phyloP scores from a whole-genome alignment of 106 monocot species.

The Alisma plantagoaquatica region DNA sequence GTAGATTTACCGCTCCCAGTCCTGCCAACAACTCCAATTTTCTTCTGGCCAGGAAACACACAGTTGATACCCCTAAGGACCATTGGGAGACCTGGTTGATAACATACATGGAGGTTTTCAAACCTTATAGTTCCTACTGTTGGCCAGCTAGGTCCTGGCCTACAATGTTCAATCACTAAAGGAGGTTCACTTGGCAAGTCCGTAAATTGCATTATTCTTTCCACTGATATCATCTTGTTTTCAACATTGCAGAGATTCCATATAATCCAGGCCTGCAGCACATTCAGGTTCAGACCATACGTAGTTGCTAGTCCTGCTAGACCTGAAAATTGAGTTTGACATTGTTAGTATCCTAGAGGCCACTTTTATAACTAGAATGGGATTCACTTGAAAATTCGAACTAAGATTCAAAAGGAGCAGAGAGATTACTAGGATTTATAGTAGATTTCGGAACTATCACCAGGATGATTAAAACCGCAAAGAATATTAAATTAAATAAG shows the following conservation, averaged over 20 bases:
- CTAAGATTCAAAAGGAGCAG: background rate
- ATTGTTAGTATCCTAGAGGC: background rate
- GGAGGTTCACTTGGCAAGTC: conserved; percentile 60
- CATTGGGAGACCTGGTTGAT: conserved; percentile 39
- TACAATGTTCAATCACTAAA: conserved; percentile 31
- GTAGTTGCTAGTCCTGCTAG: conserved; percentile 81
- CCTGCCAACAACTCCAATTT: conserved; percentile 79
- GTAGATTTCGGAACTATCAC: conserved; percentile 52
- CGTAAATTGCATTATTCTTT: conserved; percentile 79
- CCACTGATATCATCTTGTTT: conserved; percentile 94
- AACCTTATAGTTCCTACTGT: conserved; percentile 43
- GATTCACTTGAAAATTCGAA: background rate
- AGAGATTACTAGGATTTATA: conserved; percentile 68
- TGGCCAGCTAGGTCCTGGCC: conserved; percentile 57
- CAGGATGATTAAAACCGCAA: conserved; percentile 40
- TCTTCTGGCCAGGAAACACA: conserved; percentile 53
- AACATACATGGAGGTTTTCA: conserved; percentile 49
- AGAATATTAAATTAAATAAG: conserved; percentile 72
- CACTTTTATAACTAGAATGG: background rate
- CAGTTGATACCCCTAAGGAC: conserved; percentile 73
- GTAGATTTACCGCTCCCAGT: conserved; percentile 98
- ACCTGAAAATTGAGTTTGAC: conserved; percentile 29
- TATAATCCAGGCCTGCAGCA: conserved; percentile 70
- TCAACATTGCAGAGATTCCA: conserved; percentile 86
- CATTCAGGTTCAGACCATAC: conserved; percentile 78